phyloP scores from a whole-genome alignment of 345 rosid genomes.

The Eutrema heterophyllum region DNA sequence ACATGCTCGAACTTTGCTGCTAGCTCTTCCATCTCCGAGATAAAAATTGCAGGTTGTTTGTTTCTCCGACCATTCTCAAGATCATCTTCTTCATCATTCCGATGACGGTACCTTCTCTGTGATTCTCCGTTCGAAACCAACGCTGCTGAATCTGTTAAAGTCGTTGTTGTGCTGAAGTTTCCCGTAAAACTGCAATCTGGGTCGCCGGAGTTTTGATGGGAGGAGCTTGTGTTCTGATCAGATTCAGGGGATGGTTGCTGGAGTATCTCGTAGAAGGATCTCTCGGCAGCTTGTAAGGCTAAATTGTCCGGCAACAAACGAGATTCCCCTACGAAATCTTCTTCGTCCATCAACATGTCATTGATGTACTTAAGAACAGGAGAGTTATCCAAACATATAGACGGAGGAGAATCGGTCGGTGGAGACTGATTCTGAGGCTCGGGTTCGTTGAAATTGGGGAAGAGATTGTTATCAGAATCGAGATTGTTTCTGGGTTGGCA shows the following conservation, averaged over 20 bases:
- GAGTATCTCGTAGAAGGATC: conserved; percentile 51
- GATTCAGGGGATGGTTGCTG: conserved; percentile 53
- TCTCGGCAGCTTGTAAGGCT: conserved; percentile 69
- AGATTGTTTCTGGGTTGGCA: conserved; percentile 25
- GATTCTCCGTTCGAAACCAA: conserved; percentile 47
- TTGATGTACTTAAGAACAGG: conserved; percentile 56
- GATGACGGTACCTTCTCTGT: conserved; percentile 49
- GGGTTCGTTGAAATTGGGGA: not conserved
- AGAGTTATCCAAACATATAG: conserved; percentile 13
- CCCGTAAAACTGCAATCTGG: not conserved
- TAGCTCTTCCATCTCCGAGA: conserved; percentile 49
- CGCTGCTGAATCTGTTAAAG: conserved; percentile 18
- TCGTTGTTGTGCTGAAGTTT: not conserved
- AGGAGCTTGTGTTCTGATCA: conserved; percentile 23
- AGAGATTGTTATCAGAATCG: conserved; percentile 4
- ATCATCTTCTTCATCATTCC: conserved; percentile 42
- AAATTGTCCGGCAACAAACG: conserved; percentile 41
- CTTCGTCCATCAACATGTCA: conserved; percentile 71
- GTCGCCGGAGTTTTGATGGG: conserved; percentile 19
- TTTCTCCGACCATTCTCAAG: conserved; percentile 49
- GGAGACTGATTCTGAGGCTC: not conserved
- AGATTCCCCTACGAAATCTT: conserved; percentile 43
- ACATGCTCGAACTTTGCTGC: conserved; percentile 64
- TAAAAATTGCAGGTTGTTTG: conserved; percentile 54
- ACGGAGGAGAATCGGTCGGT: conserved; percentile 4